phyloP scores from a whole-genome alignment of 495 filamentous ascomycete genomes.

The Podospora bellae-mahoneyi region DNA sequence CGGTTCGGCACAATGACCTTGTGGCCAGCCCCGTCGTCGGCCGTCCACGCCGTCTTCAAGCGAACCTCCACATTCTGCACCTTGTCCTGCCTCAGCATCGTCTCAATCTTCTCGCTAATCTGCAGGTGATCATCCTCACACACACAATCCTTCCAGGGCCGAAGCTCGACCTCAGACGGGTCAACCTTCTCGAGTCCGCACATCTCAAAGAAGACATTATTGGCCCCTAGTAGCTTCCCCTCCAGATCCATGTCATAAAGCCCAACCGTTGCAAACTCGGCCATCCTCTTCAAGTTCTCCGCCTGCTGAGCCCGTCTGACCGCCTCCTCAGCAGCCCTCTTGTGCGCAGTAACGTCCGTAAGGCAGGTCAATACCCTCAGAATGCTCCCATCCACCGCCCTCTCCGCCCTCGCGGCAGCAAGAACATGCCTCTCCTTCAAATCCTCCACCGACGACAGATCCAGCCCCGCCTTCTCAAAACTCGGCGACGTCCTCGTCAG shows the following conservation, averaged over 20 bases:
- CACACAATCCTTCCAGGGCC: slow-evolving; percentile 41
- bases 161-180: slow-evolving; percentile 26
- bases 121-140: slow-evolving; percentile 28
- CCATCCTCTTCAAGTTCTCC: slow-evolving; percentile 48
- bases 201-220: slow-evolving; percentile 47
- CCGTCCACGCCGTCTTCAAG: slow-evolving; percentile 34
- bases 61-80: slow-evolving; percentile 35
- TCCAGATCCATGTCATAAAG: slow-evolving; percentile 48
- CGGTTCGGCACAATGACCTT: slow-evolving; percentile 29
- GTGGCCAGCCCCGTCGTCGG: slow-evolving; percentile 31
- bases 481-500: slow-evolving; percentile 39
- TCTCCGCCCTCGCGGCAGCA: slow-evolving; percentile 42
- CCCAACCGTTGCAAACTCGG: slow-evolving; percentile 46
- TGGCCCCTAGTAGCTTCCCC: slow-evolving; percentile 41
- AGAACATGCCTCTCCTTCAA: slow-evolving; percentile 37
- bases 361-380: slow-evolving; percentile 43
- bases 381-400: slow-evolving; percentile 35
- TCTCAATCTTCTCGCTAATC: slow-evolving; percentile 28
- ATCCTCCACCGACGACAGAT: slow-evolving; percentile 32
- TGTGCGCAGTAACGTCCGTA: slow-evolving; percentile 46
- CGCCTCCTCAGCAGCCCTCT: slow-evolving; percentile 41
- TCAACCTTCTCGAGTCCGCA: slow-evolving; percentile 38
- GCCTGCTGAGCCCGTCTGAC: slow-evolving; percentile 44
- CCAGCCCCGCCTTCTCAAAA: slow-evolving; percentile 41
- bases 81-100: slow-evolving; percentile 29